Evolutionary conservation across 2,329 filamentous ascomycete species (phyloP).

Genomic region (Stachybotrys chartarum): DNA sequence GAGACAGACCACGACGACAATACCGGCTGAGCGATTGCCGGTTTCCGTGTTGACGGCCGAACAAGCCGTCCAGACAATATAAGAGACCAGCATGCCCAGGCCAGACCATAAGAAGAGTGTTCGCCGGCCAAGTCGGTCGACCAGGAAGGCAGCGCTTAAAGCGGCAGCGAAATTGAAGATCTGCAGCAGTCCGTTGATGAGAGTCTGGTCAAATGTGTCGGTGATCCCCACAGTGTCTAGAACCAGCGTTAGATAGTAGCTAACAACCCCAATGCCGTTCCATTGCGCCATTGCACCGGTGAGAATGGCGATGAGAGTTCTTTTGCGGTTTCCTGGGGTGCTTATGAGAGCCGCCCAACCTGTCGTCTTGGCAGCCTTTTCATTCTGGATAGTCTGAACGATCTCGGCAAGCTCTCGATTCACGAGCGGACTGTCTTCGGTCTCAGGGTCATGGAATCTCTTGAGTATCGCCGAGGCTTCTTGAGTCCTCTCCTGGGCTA

Average conservation of each 20-base stretch:
- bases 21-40: constrained; percentile 12
- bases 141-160: constrained; percentile 26
- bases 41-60: constrained; percentile 16
- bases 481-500: not conserved
- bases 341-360: not conserved
- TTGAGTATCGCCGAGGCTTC: not conserved
- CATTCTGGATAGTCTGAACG: not conserved
- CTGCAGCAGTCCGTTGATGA: constrained; percentile 21
- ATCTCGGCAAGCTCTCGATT: not conserved
- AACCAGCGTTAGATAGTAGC: constrained; percentile 29
- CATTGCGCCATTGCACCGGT: not conserved
- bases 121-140: constrained; percentile 31
- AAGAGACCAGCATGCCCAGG: constrained; percentile 25
- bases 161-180: constrained; percentile 29
- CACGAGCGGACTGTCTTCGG: not conserved
- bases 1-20: constrained; percentile 25
- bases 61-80: constrained; percentile 24
- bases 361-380: not conserved
- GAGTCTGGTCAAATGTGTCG: constrained; percentile 25
- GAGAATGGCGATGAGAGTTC: not conserved
- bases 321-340: not conserved
- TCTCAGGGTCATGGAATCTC: not conserved
- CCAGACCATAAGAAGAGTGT: constrained; percentile 30
- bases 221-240: constrained; percentile 31
- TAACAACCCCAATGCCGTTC: not conserved